Conservation (phyloP, 768 basidiomycete genomes). For the Tremella yokohamensis region DNA sequence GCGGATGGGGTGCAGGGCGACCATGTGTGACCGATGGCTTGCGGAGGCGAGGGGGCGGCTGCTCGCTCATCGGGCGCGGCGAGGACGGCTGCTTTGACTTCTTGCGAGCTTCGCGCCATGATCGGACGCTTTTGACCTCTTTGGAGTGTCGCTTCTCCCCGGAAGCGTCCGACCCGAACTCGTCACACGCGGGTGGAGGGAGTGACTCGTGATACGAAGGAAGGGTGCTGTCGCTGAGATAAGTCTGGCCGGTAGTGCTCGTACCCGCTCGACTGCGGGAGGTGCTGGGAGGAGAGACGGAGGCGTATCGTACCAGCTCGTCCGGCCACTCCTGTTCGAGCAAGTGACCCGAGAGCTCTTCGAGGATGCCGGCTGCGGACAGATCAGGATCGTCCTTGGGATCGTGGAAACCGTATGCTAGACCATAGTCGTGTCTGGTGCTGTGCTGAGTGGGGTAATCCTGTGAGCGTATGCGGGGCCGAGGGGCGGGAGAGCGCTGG, state of each 20-base stretch:
- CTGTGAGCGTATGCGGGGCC: no score
- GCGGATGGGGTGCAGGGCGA: not conserved
- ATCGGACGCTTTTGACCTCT: not conserved
- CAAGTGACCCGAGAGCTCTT: constrained; percentile 1
- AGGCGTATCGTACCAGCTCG: not conserved
- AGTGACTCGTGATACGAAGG: not conserved
- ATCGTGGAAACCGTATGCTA: no score
- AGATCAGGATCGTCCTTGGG: no score
- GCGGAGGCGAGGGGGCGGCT: not conserved
- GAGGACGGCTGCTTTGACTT: not conserved
- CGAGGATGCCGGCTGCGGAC: not conserved
- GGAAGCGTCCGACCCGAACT: not conserved
- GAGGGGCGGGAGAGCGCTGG: no score
- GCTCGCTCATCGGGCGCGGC: no score
- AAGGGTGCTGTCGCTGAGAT: not conserved
- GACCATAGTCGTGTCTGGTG: no score
- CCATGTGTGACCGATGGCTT: not conserved
- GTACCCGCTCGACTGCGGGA: not conserved
- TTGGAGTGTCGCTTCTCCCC: not conserved
- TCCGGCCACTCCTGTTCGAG: not conserved
- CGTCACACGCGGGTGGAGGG: no score
- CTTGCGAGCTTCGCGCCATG: not conserved
- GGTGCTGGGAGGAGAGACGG: not conserved
- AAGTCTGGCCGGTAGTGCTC: not conserved
- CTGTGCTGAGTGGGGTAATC: no score